These are phyloP conservation scores for Russula olivacea DNA, from an alignment of 768 basidiomycete species.

Conservation along the genomic window DNA sequence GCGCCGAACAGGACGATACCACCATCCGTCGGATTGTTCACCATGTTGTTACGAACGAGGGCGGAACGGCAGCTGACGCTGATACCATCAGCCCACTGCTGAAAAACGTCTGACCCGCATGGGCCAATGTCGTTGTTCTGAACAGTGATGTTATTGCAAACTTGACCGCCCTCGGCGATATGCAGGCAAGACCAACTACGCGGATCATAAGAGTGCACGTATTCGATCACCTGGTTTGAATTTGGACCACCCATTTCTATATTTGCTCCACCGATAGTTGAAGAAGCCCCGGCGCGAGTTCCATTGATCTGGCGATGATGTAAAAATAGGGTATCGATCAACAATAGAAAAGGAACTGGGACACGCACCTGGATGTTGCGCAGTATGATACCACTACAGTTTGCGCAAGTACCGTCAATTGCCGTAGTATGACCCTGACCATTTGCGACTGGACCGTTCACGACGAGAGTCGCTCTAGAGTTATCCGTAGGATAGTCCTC, in stretches of 20 bases:
- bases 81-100: constrained; percentile 81
- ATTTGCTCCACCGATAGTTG: constrained; percentile 61
- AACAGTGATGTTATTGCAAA: constrained; percentile 57
- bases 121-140: constrained; percentile 84
- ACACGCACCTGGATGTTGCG: constrained; percentile 62
- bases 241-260: constrained; percentile 83
- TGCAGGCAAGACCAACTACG: constrained; percentile 83
- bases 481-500: constrained; percentile 64
- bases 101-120: constrained; percentile 56
- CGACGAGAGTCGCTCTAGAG: constrained; percentile 62
- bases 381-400: constrained; percentile 54
- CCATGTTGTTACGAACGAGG: constrained; percentile 59
- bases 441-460: constrained; percentile 56
- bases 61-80: constrained; percentile 63
- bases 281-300: constrained; percentile 48
- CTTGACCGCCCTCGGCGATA: constrained; percentile 58
- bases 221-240: constrained; percentile 66
- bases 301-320: constrained; percentile 62
- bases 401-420: constrained; percentile 56
- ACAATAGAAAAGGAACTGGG: background rate
- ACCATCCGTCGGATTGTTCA: constrained; percentile 71
- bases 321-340: background rate
- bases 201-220: constrained; percentile 69
- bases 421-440: constrained; percentile 68
- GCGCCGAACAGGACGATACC: constrained; percentile 75